A percentile compares a stretch with the other conserved stretches of the same genome.
These are phyloP conservation scores for Pythium insidiosum DNA, from an alignment of 352 stramenopile genomes.

Conservation along the genomic window DNA sequence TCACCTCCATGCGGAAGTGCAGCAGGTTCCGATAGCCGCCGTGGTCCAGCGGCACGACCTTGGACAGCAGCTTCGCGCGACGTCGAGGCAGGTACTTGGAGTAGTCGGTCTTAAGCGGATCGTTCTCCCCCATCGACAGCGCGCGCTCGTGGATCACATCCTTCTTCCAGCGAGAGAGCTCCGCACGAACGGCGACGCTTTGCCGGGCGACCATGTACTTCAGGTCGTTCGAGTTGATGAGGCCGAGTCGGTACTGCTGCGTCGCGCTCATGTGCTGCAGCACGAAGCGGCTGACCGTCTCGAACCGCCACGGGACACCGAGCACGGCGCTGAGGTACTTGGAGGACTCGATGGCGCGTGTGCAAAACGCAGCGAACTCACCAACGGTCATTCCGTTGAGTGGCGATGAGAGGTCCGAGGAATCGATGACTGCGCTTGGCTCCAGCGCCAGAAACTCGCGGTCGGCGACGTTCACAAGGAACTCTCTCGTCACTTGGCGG, in stretches of 20 bases:
- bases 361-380: conserved; percentile 72
- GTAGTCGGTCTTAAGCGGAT: conserved; percentile 90
- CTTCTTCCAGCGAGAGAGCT: conserved; percentile 65
- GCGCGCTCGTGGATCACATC: conserved; percentile 80
- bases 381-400: conserved; percentile 61
- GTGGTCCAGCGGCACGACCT: conserved; percentile 85
- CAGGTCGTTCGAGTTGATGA: conserved; percentile 85
- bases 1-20: conserved; percentile 66
- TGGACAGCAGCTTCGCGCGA: conserved; percentile 59
- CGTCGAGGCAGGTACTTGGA: conserved; percentile 84
- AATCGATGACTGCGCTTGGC: conserved; percentile 18
- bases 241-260: conserved; percentile 82
- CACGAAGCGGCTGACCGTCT: conserved; percentile 76
- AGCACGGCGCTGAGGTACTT: conserved; percentile 70
- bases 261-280: conserved; percentile 79
- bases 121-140: conserved; percentile 86
- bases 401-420: neutral
- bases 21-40: conserved; percentile 82
- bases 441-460: conserved; percentile 57
- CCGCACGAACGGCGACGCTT: conserved; percentile 29
- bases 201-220: conserved; percentile 72
- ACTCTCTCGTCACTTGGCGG: conserved; percentile 24
- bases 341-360: conserved; percentile 36
- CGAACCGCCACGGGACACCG: conserved; percentile 56
- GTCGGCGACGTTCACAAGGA: conserved; percentile 35